These are phyloP conservation scores for Cercospora sesami DNA, from an alignment of 2,329 filamentous ascomycete species.

Conservation along the genomic window DNA sequence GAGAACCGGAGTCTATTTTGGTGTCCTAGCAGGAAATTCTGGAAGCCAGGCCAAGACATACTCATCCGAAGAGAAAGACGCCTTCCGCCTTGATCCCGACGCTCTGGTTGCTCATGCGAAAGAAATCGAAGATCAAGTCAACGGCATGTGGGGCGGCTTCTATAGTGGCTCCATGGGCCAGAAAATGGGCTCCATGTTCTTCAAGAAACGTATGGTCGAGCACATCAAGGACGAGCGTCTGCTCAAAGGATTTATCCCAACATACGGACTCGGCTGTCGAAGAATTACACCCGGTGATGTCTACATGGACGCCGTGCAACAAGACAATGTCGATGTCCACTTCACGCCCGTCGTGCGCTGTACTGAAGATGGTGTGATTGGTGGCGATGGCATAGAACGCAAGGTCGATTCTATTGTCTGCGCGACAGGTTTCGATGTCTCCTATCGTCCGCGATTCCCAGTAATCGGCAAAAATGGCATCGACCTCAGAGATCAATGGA, in stretches of 20 bases:
- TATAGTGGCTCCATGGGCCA: constrained; percentile 47
- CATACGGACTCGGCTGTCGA: constrained; percentile 49
- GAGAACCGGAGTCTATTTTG: constrained; percentile 45
- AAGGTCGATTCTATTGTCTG: constrained; percentile 48
- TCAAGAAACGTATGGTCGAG: constrained; percentile 50
- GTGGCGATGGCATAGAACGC: constrained; percentile 45
- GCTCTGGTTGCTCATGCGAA: constrained; percentile 45
- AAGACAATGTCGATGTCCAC: constrained; percentile 53
- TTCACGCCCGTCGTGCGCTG: constrained; percentile 50
- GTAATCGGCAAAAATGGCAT: constrained; percentile 46
- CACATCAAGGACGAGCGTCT: constrained; percentile 54
- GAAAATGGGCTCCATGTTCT: constrained; percentile 41
- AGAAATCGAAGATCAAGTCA: constrained; percentile 43
- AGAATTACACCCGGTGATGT: constrained; percentile 53
- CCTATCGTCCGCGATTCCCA: constrained; percentile 46
- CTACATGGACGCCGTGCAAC: constrained; percentile 53
- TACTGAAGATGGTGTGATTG: constrained; percentile 50
- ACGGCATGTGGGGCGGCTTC: constrained; percentile 50
- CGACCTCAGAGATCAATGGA: constrained; percentile 44
- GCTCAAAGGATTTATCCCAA: constrained; percentile 50
- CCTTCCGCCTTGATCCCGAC: constrained; percentile 46
- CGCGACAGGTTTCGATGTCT: constrained; percentile 48
- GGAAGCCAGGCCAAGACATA: constrained; percentile 49
- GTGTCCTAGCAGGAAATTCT: constrained; percentile 49
- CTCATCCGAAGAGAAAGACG: constrained; percentile 44